Evolutionary conservation across 2,329 filamentous ascomycete genomes (phyloP).

Genomic region (Fusarium robinianum): DNA sequence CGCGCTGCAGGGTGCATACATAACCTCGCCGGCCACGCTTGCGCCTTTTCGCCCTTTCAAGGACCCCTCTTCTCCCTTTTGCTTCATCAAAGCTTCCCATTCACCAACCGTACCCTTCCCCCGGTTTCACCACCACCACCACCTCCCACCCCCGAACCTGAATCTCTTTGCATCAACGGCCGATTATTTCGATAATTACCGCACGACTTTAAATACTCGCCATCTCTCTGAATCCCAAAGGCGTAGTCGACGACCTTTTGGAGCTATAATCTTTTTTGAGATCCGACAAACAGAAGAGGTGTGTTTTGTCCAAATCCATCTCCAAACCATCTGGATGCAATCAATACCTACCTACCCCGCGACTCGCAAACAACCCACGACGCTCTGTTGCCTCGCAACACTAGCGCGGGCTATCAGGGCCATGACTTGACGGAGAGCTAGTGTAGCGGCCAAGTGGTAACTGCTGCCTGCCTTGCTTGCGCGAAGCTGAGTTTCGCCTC

Average conservation of each 20-base stretch:
- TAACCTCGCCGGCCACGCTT: slow-evolving; percentile 34
- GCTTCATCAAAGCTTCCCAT: slow-evolving; percentile 24
- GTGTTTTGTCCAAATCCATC: slow-evolving; percentile 14
- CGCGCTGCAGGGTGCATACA: slow-evolving; percentile 32
- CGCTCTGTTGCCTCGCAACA: too few species aligned
- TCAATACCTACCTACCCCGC: too few species aligned
- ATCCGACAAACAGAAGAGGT: slow-evolving; percentile 23
- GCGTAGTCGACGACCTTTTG: slow-evolving; percentile 4
- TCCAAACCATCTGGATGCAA: too few species aligned
- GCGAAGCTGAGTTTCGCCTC: too few species aligned
- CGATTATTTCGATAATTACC: slow-evolving; percentile 28
- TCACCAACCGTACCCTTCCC: slow-evolving; percentile 19
- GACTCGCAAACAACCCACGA: too few species aligned
- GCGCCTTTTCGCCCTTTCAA: slow-evolving; percentile 25
- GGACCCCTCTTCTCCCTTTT: slow-evolving; percentile 29
- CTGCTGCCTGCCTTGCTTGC: too few species aligned
- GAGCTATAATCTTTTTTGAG: too few species aligned
- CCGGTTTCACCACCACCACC: slow-evolving; percentile 22
- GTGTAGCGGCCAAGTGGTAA: too few species aligned
- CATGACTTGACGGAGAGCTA: too few species aligned
- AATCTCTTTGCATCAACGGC: slow-evolving; percentile 19
- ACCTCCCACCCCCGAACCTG: slow-evolving; percentile 24
- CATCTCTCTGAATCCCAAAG: slow-evolving; percentile 12
- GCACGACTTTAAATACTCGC: slow-evolving; percentile 17
- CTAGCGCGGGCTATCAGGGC: too few species aligned